Evolutionary conservation across 169 alveolate genomes (phyloP), one percentile per base, ranked within the genome.

Genomic region (Plasmodium gonderi): DNA sequence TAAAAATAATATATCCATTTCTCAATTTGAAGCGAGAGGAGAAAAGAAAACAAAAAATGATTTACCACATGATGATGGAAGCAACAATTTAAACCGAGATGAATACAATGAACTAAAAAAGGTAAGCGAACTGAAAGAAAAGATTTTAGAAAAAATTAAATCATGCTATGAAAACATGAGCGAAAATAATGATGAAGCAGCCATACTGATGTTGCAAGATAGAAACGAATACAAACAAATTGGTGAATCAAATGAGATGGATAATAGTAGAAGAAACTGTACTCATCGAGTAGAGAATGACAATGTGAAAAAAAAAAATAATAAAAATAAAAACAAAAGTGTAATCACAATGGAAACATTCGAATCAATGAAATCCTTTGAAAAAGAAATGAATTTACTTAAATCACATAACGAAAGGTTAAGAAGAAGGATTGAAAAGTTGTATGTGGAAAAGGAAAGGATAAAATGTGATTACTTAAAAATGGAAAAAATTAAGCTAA

Each of bases 141-240:
- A 87, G 33, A 87, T 87, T 87, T 54, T 87, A 33, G 93, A 87
- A 64, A 87, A 87, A 87, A 87, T 87, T 20, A 87, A 87, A 87
- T 11, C 74, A 4, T 75, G 93, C 31, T 74, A 87, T 87, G 79
- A 87, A 42, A 87, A 75, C 42, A 68, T 36, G 42, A 74, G 44
- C 44, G 51, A 42, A 17, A 51, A 49, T 26, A 75, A 87, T 36
- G 75, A 82, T 12, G 51, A n/a, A 23, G 80, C 76, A 7, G 89
- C 93, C 26, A 54, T 87, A 60, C 45, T 87, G 47, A 87, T 87
- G 93, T 31, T 87, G 33, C 26, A 87, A 1, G 93, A 87, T 75
- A 87, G 67, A 47, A 54, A 67, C 14, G 87, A 87, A 40, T 29
- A 14, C 40, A 44, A 14, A 5, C 44, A 42, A 6, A 9, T 49